Evolutionary conservation across 306 rosid species (phyloP).

Genomic region (Castanopsis chinensis): DNA sequence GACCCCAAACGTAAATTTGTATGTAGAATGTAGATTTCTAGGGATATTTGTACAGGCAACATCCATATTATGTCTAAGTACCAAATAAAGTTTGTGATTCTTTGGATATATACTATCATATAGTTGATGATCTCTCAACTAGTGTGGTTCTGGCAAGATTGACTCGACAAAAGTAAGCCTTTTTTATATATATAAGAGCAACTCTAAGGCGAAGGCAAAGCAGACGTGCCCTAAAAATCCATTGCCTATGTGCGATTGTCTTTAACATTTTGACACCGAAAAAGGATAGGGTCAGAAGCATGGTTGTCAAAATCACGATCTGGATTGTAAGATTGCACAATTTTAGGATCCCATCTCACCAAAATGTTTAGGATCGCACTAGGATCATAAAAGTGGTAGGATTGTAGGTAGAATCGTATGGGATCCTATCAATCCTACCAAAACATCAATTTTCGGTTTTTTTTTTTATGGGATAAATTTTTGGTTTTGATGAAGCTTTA

Average conservation of each 20-base stretch:
- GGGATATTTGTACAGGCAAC: conserved; percentile 81
- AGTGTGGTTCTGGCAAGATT: too few species aligned
- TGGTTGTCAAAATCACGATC: too few species aligned
- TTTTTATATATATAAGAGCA: conserved; percentile 53
- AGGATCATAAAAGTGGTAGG: too few species aligned
- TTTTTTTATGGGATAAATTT: conserved; percentile 56
- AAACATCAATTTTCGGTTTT: conserved; percentile 33
- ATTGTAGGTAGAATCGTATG: too few species aligned
- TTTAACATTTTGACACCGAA: conserved; percentile 73
- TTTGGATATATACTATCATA: too few species aligned
- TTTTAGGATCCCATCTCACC: too few species aligned
- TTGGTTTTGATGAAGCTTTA: too few species aligned
- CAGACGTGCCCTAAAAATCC: conserved; percentile 92
- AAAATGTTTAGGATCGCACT: too few species aligned
- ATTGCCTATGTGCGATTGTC: conserved; percentile 79
- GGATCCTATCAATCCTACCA: conserved; percentile 53
- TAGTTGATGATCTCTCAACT: too few species aligned
- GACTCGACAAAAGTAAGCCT: too few species aligned
- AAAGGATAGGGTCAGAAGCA: conserved; percentile 58
- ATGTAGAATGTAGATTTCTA: conserved; percentile 70
- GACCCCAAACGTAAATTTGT: conserved; percentile 59
- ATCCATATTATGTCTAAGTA: conserved; percentile 47
- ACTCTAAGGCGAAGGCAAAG: conserved; percentile 87
- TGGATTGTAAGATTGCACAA: too few species aligned
- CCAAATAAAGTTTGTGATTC: too few species aligned